These are phyloP conservation scores for Lithocarpus polystachyus DNA, from an alignment of 306 rosid genomes.

Conservation along the genomic window DNA sequence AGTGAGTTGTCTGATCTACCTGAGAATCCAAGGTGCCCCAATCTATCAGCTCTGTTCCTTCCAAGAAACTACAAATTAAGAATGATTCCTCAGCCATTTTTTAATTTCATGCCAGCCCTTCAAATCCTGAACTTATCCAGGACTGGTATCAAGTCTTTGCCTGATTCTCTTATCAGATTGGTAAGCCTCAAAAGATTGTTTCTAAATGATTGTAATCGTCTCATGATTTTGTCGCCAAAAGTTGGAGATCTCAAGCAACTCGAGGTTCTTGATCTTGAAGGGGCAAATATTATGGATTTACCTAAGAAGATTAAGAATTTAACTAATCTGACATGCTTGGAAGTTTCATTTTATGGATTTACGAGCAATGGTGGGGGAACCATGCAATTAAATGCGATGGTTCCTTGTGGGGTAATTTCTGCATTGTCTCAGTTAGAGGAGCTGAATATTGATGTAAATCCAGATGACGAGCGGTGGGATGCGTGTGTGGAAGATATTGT, in stretches of 20 bases:
- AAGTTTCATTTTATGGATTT: not conserved
- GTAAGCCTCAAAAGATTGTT: not conserved
- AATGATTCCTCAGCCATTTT: slow-evolving; percentile 3
- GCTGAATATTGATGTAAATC: slow-evolving; percentile 13
- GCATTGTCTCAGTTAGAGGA: not conserved
- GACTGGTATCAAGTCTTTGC: not conserved
- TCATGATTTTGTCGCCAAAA: not conserved
- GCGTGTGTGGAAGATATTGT: not conserved
- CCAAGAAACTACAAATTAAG: not conserved
- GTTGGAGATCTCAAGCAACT: not conserved
- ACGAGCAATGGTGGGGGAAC: not conserved
- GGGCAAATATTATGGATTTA: not conserved
- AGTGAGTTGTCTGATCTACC: not conserved
- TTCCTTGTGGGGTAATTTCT: not conserved
- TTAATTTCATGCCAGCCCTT: not conserved
- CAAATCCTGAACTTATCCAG: not conserved
- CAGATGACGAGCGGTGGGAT: slow-evolving; percentile 5
- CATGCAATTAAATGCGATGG: not conserved
- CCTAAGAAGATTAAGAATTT: not conserved
- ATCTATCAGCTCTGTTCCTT: not conserved
- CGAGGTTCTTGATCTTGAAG: not conserved
- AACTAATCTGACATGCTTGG: not conserved
- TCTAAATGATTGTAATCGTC: not conserved
- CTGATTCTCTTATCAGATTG: not conserved
- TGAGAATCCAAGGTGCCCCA: not conserved